Evolutionary conservation across 2,329 filamentous ascomycete genomes (phyloP), one percentile per base, ranked within the genome.

Genomic region (Diaporthe sp.): DNA sequence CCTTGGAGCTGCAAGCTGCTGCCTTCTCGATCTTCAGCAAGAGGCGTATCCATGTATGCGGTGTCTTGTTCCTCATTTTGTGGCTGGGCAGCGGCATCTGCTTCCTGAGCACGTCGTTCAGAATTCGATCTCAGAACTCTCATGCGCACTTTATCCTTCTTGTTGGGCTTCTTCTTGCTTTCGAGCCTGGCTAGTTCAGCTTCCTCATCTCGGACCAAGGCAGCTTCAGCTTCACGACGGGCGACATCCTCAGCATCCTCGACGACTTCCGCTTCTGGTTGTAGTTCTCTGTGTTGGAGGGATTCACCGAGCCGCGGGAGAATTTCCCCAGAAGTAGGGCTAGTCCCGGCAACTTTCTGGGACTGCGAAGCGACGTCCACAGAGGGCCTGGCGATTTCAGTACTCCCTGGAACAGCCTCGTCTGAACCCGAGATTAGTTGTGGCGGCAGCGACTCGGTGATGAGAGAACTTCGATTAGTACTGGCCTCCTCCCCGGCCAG

Each of bases 71-170:
- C 75, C 46, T 51, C 58, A 15, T 0, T 19, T 46, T 61, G 42
- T 39, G 5, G 49, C 31, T 60, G 55, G 28, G 51, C 72, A 49
- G 72, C 65, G 51, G 51, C 55, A 22, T 71, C 73, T 15, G 71
- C 57, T 51, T 75, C 76, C 22, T 68, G 76, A 34, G 65, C 76
- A 31, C 73, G 73, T 62, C 55, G 72, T 49, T 65, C 61, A 31
- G 70, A 58, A 25, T 73, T 77, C 3, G 73, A 58, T 37, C 70
- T 55, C 62, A 77, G 31, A 12, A 37, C 22, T 25, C 58, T 77
- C 31, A 77, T 71, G 34, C 73, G 76, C 42, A 34, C 31, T 55
- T 77, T 77, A 51, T 75, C 76, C 25, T 75, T 77, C 51, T 73
- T 77, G 49, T 44, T 73, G 19, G 39, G 73, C n/a, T 75, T 77